phyloP scores from a whole-genome alignment of 768 basidiomycete genomes.

The Lepiota brunneoincarnata region DNA sequence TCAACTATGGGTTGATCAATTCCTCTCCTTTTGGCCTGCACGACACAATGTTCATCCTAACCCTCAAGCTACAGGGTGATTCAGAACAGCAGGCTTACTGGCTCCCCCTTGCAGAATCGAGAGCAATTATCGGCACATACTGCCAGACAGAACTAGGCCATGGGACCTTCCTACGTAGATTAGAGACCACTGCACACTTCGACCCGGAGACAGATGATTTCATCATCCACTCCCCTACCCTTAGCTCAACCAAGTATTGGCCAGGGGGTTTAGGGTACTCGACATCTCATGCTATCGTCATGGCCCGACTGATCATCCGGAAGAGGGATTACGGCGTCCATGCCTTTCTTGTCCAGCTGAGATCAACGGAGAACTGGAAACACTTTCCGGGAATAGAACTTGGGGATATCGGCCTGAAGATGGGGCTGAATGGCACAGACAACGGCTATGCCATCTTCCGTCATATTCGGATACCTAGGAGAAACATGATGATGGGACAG shows the following conservation, averaged over 20 bases:
- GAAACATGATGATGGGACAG: slow-evolving; percentile 21
- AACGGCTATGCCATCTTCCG: slow-evolving; percentile 25
- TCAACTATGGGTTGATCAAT: slow-evolving; percentile 18
- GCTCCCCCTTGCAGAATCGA: slow-evolving; percentile 20
- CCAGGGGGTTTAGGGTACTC: slow-evolving; percentile 22
- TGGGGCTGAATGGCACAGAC: slow-evolving; percentile 21
- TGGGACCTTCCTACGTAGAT: slow-evolving; percentile 23
- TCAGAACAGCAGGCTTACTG: slow-evolving; percentile 21
- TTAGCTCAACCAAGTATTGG: slow-evolving; percentile 24
- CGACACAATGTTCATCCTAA: slow-evolving; percentile 21
- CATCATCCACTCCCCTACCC: slow-evolving; percentile 23
- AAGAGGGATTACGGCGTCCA: slow-evolving; percentile 21
- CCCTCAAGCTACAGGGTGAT: slow-evolving; percentile 20
- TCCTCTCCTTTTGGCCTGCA: slow-evolving; percentile 25
- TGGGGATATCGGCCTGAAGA: slow-evolving; percentile 23
- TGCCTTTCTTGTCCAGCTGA: slow-evolving; percentile 24
- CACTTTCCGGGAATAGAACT: slow-evolving; percentile 23
- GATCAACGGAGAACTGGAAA: slow-evolving; percentile 19
- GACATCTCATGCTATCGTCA: slow-evolving; percentile 23
- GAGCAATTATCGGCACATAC: slow-evolving; percentile 22
- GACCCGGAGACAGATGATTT: slow-evolving; percentile 21
- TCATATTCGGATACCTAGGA: slow-evolving; percentile 21
- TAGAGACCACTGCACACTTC: slow-evolving; percentile 26
- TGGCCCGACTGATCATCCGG: slow-evolving; percentile 19
- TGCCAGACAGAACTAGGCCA: slow-evolving; percentile 27